Base-by-base conservation (phyloP, 345 rosid genomes). In the Eucalyptus rudis region DNA sequence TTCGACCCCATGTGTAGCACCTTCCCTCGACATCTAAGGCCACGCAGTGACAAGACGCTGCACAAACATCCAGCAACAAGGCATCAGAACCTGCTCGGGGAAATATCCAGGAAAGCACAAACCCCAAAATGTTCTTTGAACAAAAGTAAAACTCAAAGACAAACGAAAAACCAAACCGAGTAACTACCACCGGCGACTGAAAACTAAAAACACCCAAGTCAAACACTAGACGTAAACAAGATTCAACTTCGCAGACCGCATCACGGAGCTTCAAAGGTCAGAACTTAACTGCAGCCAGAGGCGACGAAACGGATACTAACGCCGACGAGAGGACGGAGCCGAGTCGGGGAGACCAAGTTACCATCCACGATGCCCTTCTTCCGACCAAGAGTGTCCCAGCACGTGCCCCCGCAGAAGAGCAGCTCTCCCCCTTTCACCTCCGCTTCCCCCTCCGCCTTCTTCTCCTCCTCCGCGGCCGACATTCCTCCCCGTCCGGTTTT, bases 1-100 rank as follows among this genome's bases (percentile, higher is more conserved):
- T 98, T 56, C 99, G 97, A 49, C 99, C 99, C 99, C 99, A 98
- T 5, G 99, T 98, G 88, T 96, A 97, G 91, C 99, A 98, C 90
- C 98, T 96, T 88, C 99, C 99, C 91, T 95, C 97, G 88, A 94
- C 96, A 89, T 98, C 99, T 93, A 98, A 91, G 5, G 99, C 99
- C 92, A 98, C 99, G 88, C 99, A 98, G 91, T 98, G 99, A 91
- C 98, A 97, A 2, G 99, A 96, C 25, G 93, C 99, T 98, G 90
- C 91, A 92, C 49, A 89, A 71, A 58, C 22, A 31, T 45, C 54
- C 20, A 49, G 84, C 86, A 89, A n/a, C 49, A 20, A 81, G 17
- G 79, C 29, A 76, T 76, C 84, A 76, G 84, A 76, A 76, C 49
- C 87, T 36, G 89, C 25, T 43, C 52, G 36, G 50, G 13, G 79